Evolutionary conservation across 2,329 filamentous ascomycete genomes (phyloP).

Genomic region (Phoma sp.): DNA sequence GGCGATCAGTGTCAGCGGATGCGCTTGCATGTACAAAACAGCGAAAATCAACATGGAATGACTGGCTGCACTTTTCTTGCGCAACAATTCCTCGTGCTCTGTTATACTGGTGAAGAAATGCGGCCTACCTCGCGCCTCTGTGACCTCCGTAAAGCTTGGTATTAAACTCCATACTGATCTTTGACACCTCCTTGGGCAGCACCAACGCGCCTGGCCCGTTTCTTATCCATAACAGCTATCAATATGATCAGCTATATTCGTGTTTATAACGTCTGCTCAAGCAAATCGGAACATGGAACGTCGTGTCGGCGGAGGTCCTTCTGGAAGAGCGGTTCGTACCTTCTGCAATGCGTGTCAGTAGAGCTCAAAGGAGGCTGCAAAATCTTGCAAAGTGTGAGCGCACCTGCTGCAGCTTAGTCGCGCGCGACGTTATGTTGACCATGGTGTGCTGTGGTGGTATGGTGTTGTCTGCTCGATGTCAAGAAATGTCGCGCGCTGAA

Average conservation of each 20-base stretch:
- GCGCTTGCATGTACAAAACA: not conserved
- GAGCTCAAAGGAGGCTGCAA: not conserved
- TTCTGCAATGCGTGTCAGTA: constrained; percentile 38
- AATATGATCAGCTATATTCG: not conserved
- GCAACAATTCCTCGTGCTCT: too few species aligned
- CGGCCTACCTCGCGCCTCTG: constrained; percentile 70
- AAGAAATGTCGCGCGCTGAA: constrained; percentile 12
- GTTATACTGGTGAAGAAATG: not conserved
- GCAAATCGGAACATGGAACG: not conserved
- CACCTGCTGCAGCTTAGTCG: constrained; percentile 76
- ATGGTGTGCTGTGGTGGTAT: constrained; percentile 43
- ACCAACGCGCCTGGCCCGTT: constrained; percentile 83
- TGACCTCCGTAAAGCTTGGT: constrained; percentile 68
- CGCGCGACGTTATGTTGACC: constrained; percentile 68
- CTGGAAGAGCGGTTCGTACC: constrained; percentile 32
- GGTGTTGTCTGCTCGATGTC: not conserved
- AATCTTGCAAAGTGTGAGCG: constrained; percentile 32
- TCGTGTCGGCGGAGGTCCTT: constrained; percentile 16
- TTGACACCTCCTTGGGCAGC: constrained; percentile 75
- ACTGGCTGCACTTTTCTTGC: not conserved
- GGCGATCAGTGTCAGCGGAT: not conserved
- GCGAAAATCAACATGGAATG: not conserved
- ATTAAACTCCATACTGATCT: constrained; percentile 77
- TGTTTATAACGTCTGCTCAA: not conserved
- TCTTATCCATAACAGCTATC: constrained; percentile 74